phyloP scores from a whole-genome alignment of 1,284 basidiomycete genomes.

The Malassezia slooffiae region DNA sequence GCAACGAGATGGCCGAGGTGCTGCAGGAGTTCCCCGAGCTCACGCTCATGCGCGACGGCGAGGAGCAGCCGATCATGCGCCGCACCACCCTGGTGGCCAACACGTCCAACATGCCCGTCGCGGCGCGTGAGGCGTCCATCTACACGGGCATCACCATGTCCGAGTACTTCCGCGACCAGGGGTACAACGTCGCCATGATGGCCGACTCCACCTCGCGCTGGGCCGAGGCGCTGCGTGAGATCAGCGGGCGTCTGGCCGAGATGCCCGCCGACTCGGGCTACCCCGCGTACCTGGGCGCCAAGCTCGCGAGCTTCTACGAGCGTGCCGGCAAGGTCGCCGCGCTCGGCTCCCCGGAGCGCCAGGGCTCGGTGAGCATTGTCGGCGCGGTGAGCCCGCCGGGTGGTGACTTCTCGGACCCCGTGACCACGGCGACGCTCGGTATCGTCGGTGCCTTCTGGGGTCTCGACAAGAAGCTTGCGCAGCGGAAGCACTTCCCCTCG shows the following conservation, averaged over 20 bases:
- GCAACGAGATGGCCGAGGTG: slow-evolving; percentile 90
- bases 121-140: slow-evolving; percentile 96
- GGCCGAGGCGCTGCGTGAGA: slow-evolving; percentile 98
- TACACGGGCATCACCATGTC: slow-evolving; percentile 99
- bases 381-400: slow-evolving; percentile 97
- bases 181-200: slow-evolving; percentile 98
- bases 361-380: slow-evolving; percentile 93
- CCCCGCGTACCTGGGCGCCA: slow-evolving; percentile 91
- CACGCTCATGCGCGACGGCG: slow-evolving; percentile 74
- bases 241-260: slow-evolving; percentile 95
- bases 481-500: slow-evolving; percentile 95
- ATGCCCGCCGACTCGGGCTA: slow-evolving; percentile 97
- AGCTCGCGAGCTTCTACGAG: slow-evolving; percentile 96
- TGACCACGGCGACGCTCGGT: slow-evolving; percentile 89
- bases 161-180: slow-evolving; percentile 99
- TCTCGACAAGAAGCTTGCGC: slow-evolving; percentile 80
- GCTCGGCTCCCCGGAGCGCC: slow-evolving; percentile 74
- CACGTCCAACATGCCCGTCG: slow-evolving; percentile 99
- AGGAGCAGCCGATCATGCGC: slow-evolving; percentile 99
- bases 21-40: slow-evolving; percentile 90
- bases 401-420: slow-evolving; percentile 98
- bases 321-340: slow-evolving; percentile 94
- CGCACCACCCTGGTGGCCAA: slow-evolving; percentile 97
- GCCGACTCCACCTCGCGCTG: slow-evolving; percentile 98
- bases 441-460: slow-evolving; percentile 88